Evolutionary conservation across 2,329 filamentous ascomycete species (phyloP), one percentile per base, ranked within the genome.

Genomic region (Penicillium brasilianum): DNA sequence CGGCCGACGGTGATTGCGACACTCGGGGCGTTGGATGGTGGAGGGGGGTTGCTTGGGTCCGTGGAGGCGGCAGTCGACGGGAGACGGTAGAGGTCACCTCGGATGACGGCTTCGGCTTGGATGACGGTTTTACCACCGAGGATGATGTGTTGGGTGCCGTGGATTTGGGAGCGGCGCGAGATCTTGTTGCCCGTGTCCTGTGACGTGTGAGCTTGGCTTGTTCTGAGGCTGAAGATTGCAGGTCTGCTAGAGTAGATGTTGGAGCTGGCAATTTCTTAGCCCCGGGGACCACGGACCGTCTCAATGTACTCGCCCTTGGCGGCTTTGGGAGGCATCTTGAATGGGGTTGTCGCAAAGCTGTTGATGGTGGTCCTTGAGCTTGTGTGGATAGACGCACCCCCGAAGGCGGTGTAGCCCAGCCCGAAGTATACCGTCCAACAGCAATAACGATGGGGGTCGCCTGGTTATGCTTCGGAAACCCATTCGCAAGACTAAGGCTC

Each of bases 171-270:
- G 69, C 92, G 92, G 68, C 95, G 92, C 41, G 93, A 94, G 72
- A 99, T 95, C 82, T 98, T 98, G 85, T 99, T 99, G 68, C 95
- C 95, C 2, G 93, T 97, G 80, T 98, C 94, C 93, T 96, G 69
- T 44, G 53, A 9, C 10, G 37, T 34, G 58, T 64, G 54, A 59
- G 54, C 46, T 54, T 16, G 13, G 36, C 13, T 49, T 59, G 39
- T 61, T 51, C 52, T 56, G 60, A 43, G 51, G 3, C 52, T 55
- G 60, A 41, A 52, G 3, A 9, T 48, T 48, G 44, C 14, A 28
- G 44, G 30, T 25, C 18, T 16, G 18, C 37, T 16, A 16, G 11
- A 7, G 55, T 46, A 6, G 1, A 4, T 5, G 9, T 50, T 14
- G 14, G 9, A 16, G 16, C 37, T 36, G 36, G n/a, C 2, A 6